Base-by-base conservation (phyloP, 2,329 filamentous ascomycete genomes). In the Fusarium proliferatum region DNA sequence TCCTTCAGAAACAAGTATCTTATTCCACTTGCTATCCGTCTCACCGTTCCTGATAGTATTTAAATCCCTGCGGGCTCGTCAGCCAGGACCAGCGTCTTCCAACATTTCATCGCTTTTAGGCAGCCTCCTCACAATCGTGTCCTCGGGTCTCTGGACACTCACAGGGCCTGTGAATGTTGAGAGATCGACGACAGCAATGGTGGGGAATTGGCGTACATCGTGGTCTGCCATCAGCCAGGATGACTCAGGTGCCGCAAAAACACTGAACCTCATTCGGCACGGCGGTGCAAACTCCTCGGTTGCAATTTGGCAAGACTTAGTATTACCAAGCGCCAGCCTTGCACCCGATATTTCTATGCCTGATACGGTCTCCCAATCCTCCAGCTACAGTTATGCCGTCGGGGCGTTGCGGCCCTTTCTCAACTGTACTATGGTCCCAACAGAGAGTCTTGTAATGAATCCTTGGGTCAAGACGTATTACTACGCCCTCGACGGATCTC, bases 291-390 rank as follows among this genome's bases (percentile, higher is more conserved):
- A 46, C 2, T 4, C 43, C 23, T 46, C 43, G 15, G 43, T 15
- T 15, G 23, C 23, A 28, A 46, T 46, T 28, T 46, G 43, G 43
- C 43, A 46, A 1, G 45, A 48, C 4, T 13, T 48, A 1, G 26
- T 48, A 4, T 2, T 48, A 0, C 45, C 45, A 0, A n/a, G 45
- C 16, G n/a, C 4, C 0, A n/a, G 19, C 19, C 0, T 48, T 30
- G 13, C 19, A 30, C 45, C 13, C 16, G 19, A 16, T 6, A 9
- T 9, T n/a, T 30, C 45, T 30, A n/a, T 16, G 13, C 26, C 3
- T 0, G 19, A n/a, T 5, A n/a, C 19, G 0, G 4, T 3, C 6
- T 2, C 13, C 30, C 42, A 46, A 8, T 30, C 56, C 2, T 28
- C 33, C 19, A 48, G 36, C 56, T 59, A 59, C 30, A 39, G 19